phyloP scores from a whole-genome alignment of 2,329 filamentous ascomycete genomes.

The Colletotrichum tanaceti region DNA sequence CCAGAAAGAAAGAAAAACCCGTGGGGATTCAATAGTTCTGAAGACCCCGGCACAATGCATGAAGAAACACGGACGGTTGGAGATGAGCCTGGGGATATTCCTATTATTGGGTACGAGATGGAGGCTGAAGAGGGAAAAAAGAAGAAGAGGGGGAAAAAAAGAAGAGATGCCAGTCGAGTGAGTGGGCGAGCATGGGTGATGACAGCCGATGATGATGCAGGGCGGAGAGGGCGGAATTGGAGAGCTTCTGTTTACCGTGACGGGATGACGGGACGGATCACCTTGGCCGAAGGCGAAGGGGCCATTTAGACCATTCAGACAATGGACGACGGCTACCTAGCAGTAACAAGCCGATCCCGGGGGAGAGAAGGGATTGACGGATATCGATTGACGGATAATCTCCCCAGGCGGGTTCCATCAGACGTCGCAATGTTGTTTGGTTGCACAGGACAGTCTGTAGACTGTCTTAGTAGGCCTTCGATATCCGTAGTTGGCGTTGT shows the following conservation, averaged over 20 bases:
- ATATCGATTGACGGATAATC: conserved; percentile 37
- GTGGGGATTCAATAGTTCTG: conserved; percentile 16
- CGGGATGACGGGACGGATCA: conserved; percentile 1
- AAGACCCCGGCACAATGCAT: conserved; percentile 31
- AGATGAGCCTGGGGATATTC: conserved; percentile 37
- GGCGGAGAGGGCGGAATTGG: conserved; percentile 15
- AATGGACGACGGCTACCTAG: neutral
- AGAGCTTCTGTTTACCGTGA: conserved; percentile 16
- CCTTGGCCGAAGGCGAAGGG: neutral
- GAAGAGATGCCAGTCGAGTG: conserved; percentile 30
- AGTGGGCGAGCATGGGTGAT: conserved; percentile 30
- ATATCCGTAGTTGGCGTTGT: neutral
- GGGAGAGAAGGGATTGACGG: conserved; percentile 19
- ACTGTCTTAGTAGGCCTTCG: neutral
- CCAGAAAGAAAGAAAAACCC: conserved; percentile 6
- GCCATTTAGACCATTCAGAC: neutral
- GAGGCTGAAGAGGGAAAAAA: conserved; percentile 22
- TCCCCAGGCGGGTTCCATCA: conserved; percentile 3
- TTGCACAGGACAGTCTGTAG: neutral
- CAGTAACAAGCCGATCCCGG: neutral
- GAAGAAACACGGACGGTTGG: conserved; percentile 40
- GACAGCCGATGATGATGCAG: neutral
- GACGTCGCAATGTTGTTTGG: neutral
- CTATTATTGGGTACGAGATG: conserved; percentile 34
- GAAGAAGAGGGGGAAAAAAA: too few relatives aligned